Evolutionary conservation across 257 asterid genomes (phyloP), one percentile per base, ranked within the genome.

Genomic region (Rhazya stricta): DNA sequence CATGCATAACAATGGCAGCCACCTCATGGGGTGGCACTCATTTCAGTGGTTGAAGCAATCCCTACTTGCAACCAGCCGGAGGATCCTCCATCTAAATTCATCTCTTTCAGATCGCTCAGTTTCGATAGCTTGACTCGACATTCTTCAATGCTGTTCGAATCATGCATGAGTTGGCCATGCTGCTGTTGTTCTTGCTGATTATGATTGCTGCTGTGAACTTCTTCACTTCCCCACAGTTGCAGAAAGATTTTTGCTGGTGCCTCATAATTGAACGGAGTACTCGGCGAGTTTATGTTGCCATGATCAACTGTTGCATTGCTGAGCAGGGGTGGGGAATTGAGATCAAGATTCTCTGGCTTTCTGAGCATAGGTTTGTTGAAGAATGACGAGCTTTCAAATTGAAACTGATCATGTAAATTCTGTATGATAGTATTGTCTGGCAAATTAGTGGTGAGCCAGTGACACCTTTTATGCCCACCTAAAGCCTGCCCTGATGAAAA

Each of bases 391-490:
- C 65, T 54, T 67, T 80, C 82, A 23, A 85, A 85, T 56, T 85
- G 88, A 57, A 80, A 70, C 3, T 29, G 60, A 7, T 79, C 86
- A 21, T 75, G 82, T 12, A 88, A 84, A 45, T 80, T 81, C 0
- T 89, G 89, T 62, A 90, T 80, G 78, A 91, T 82, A 0, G 92
- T 82, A 11, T 84, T 85, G 32, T 86, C 90, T 0, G 89, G 48
- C 18, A 88, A 72, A 74, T 81, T 78, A 1, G 83, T 67, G 36
- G 93, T 85, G 11, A 89, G 81, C 97, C 96, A 93, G 11, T 91
- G 97, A 27, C 98, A 91, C 67, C 97, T 83, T 48, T 93, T 91
- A 76, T 93, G 98, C 6, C 96, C 96, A 0, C 94, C 98, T 16
- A 93, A 83, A 30, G 96, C 97, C 74, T 93, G 98, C 25, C 98